Percentiles rank a stretch among this genome's conserved stretches.
Conservation (phyloP, 2,329 filamentous ascomycete species). For the Colletotrichum noveboracense region DNA sequence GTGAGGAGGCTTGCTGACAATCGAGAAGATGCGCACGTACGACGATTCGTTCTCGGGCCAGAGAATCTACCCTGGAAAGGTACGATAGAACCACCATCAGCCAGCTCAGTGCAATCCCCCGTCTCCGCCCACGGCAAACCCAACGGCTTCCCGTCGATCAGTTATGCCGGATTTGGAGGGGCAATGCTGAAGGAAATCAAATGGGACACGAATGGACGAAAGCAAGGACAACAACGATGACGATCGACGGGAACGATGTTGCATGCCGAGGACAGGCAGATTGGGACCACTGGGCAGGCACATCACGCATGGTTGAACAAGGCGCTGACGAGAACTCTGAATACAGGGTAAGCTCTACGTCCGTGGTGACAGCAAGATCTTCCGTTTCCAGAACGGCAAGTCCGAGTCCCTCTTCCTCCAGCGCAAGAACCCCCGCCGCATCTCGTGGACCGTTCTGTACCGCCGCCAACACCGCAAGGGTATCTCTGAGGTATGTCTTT, state of each 20-base stretch:
- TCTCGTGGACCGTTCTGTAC: conserved; percentile 98
- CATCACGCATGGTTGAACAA: background rate
- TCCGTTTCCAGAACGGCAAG: conserved; percentile 99
- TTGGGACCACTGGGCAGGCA: background rate
- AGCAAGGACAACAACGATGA: background rate
- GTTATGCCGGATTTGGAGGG: background rate
- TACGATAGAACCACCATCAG: conserved; percentile 42
- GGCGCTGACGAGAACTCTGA: conserved; percentile 30
- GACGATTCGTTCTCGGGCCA: conserved; percentile 70
- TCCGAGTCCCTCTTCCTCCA: conserved; percentile 99
- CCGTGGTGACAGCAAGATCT: conserved; percentile 99
- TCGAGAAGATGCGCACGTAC: conserved; percentile 68
- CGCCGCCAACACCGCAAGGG: conserved; percentile 99
- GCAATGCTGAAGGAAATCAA: background rate
- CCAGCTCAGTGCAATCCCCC: background rate
- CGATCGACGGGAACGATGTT: background rate
- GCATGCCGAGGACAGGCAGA: background rate
- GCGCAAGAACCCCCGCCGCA: conserved; percentile 99
- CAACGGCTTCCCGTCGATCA: background rate
- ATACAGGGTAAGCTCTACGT: conserved; percentile 97
- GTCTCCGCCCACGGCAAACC: background rate
- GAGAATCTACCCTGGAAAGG: conserved; percentile 73
- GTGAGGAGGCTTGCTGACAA: background rate
- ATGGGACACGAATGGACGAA: background rate
- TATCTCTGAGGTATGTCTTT: conserved; percentile 93